Base-by-base conservation (phyloP, 2,329 filamentous ascomycete genomes). In the Alternaria novae-zelandiae region DNA sequence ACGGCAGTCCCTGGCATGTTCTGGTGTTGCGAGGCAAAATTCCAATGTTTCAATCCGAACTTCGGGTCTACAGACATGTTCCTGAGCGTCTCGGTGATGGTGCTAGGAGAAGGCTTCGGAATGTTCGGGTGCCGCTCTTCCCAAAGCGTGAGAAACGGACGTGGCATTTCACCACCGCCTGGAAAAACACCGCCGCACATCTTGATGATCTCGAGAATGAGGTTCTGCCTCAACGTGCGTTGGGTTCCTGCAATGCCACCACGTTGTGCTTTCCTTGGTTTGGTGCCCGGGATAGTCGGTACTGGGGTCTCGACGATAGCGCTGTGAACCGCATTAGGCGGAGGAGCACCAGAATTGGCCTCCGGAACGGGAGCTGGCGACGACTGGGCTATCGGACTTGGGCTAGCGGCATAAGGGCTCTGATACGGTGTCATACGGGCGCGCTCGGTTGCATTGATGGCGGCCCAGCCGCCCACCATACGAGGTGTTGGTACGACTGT, bases 111-210 rank as follows among this genome's bases (percentile, higher is more conserved):
- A 0, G 87, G 86, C 53, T 73, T 81, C 59, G 81, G 70, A 10
- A 66, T 65, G 30, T 73, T 64, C 8, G 65, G 74, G 66, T 73
- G 61, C 13, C 82, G 82, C 62, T 80, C 71, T 80, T 83, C 78
- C 87, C 87, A 90, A 15, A 83, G 77, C 3, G 83, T 83, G 13
- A 81, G 78, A 66, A 88, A 88, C 9, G 87, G 84, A 65, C 83
- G 81, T 74, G 82, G 83, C n/a, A 89, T 81, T 66, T 88, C 86
- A 47, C 80, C 80, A 23, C 86, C 83, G 41, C 85, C 82, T 3
- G 87, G 86, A 57, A 86, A 88, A 3, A 86, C 83, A 8, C 88
- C 88, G 49, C 82, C 82, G 58, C 84, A 85, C 53, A 82, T 81
- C 47, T 85, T 79, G 12, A 89, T 70, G 43, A 89, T 84, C 25